Conservation (phyloP, 768 basidiomycete genomes). For the Baorangia bicolor region DNA sequence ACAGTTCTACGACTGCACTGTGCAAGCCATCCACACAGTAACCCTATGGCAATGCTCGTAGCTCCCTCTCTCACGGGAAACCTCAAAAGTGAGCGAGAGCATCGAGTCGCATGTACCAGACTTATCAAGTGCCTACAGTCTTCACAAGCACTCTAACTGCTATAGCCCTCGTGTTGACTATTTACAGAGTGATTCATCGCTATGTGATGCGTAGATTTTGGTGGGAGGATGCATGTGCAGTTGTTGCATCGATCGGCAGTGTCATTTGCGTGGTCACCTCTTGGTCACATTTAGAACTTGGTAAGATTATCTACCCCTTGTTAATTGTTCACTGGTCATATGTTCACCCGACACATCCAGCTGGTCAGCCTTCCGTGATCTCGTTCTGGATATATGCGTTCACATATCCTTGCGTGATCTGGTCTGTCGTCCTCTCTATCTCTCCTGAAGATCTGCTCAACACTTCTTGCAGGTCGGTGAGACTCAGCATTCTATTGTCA, state of each 20-base stretch:
- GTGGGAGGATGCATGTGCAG: slow-evolving; percentile 23
- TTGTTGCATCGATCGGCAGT: neutral
- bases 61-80: neutral
- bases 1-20: neutral
- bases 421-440: slow-evolving; percentile 3
- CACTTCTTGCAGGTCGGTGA: slow-evolving; percentile 7
- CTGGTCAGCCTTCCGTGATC: neutral
- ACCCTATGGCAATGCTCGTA: neutral
- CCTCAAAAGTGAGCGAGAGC: slow-evolving; percentile 13
- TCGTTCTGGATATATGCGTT: slow-evolving; percentile 11
- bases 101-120: neutral
- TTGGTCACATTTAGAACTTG: slow-evolving; percentile 8
- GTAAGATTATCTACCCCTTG: neutral
- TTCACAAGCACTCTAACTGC: slow-evolving; percentile 8
- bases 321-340: neutral
- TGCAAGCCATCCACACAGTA: neutral
- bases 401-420: slow-evolving; percentile 10
- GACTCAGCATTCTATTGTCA: slow-evolving; percentile 15
- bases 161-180: neutral
- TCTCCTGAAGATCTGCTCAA: neutral
- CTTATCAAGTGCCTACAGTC: slow-evolving; percentile 1
- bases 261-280: slow-evolving; percentile 3
- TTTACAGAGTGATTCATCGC: slow-evolving; percentile 1
- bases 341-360: slow-evolving; percentile 1
- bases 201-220: slow-evolving; percentile 4